Evolutionary conservation across 495 filamentous ascomycete genomes (phyloP).

Genomic region (Aspergillus ostianus): DNA sequence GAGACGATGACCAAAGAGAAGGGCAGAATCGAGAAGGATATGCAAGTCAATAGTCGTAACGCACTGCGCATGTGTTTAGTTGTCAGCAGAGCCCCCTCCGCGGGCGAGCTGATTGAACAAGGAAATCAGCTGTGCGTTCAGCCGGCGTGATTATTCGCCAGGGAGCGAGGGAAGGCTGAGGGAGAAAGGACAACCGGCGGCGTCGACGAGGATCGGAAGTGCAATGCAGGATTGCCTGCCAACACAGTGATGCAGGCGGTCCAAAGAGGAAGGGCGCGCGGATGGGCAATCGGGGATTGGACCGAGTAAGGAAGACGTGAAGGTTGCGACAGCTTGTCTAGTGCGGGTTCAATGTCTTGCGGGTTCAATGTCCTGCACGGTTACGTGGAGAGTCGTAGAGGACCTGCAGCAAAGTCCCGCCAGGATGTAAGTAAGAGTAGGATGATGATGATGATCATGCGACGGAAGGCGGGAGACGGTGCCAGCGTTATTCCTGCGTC

Average conservation of each 20-base stretch:
- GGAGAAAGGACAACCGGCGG: slow-evolving; percentile 17
- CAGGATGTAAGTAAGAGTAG: slow-evolving; percentile 28
- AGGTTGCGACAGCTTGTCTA: slow-evolving; percentile 27
- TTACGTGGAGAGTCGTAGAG: slow-evolving; percentile 42
- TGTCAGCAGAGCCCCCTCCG: slow-evolving; percentile 29
- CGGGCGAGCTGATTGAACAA: slow-evolving; percentile 8
- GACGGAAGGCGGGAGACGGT: slow-evolving; percentile 24
- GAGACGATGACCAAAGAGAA: slow-evolving; percentile 18
- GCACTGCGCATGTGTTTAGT: slow-evolving; percentile 26
- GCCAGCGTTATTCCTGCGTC: slow-evolving; percentile 30
- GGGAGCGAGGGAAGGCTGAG: slow-evolving; percentile 24
- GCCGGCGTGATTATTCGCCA: slow-evolving; percentile 24
- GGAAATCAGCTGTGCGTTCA: slow-evolving; percentile 18
- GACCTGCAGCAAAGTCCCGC: slow-evolving; percentile 26
- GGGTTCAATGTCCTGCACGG: slow-evolving; percentile 38
- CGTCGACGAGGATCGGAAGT: slow-evolving; percentile 20
- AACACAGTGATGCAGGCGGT: slow-evolving; percentile 45
- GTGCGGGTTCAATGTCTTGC: slow-evolving; percentile 31
- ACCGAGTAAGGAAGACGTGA: slow-evolving; percentile 29
- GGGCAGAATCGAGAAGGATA: slow-evolving; percentile 13
- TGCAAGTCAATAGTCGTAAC: slow-evolving; percentile 24
- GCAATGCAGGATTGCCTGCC: slow-evolving; percentile 38
- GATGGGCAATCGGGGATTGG: slow-evolving; percentile 38
- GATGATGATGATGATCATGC: slow-evolving; percentile 29
- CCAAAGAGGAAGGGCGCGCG: slow-evolving; percentile 39